Percentiles rank a stretch among this genome's conserved stretches.
These are phyloP conservation scores for Chamaecyparis obtusa DNA, from an alignment of 75 land plant genomes.

Conservation along the genomic window DNA sequence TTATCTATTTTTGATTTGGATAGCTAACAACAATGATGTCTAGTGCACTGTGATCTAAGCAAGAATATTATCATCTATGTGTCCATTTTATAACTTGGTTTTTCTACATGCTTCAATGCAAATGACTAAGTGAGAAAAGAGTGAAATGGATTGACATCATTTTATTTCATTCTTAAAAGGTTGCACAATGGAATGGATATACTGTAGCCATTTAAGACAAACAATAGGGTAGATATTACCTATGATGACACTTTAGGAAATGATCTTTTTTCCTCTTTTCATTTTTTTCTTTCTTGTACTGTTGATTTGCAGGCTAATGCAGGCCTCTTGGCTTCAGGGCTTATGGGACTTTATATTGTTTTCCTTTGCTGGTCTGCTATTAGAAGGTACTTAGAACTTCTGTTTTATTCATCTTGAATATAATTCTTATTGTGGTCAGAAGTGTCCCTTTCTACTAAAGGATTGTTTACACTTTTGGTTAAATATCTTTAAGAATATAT, in stretches of 20 bases:
- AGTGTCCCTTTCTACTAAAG: not conserved
- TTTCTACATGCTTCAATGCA: not conserved
- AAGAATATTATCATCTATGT: not conserved
- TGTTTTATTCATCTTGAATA: not conserved
- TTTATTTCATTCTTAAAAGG: not conserved
- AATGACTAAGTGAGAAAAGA: not conserved
- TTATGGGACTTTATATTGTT: constrained; percentile 73
- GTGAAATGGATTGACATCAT: not conserved
- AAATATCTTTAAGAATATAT: not conserved
- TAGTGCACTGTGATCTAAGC: not conserved
- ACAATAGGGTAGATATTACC: not conserved
- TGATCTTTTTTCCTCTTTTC: not conserved
- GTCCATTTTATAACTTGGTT: not conserved
- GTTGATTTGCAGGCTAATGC: constrained; percentile 55
- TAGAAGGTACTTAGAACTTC: constrained; percentile 47
- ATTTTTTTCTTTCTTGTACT: not conserved
- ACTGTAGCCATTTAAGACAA: not conserved
- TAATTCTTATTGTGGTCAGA: constrained; percentile 8
- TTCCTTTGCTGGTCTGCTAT: constrained; percentile 96
- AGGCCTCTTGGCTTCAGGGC: constrained; percentile 79
- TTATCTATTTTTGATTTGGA: not conserved
- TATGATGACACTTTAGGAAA: not conserved
- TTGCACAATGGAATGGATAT: not conserved
- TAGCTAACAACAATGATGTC: not conserved
- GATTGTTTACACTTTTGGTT: not conserved